Percentiles rank a stretch among this genome's conserved stretches.
These are phyloP conservation scores for Epichloe typhina DNA, from an alignment of 2,329 filamentous ascomycete genomes.

Conservation along the genomic window DNA sequence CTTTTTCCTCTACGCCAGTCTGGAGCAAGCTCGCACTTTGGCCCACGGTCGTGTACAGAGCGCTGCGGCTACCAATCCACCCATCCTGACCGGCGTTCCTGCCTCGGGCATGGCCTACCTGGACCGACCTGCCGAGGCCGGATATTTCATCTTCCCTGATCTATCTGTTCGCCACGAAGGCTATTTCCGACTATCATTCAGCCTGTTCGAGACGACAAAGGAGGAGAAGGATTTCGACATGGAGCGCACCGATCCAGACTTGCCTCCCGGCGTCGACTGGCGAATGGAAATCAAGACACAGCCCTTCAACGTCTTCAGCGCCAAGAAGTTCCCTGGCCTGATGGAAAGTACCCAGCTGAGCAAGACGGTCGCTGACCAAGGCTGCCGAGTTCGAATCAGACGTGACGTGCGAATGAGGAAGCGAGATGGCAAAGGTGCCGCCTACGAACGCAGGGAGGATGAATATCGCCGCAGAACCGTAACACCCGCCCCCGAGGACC, in stretches of 20 bases:
- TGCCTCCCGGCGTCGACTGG: conserved; percentile 55
- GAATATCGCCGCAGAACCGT: conserved; percentile 33
- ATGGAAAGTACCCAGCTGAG: conserved; percentile 81
- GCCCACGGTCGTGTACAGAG: conserved; percentile 65
- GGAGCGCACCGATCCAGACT: conserved; percentile 29
- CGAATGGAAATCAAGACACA: conserved; percentile 80
- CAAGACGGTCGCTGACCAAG: conserved; percentile 87
- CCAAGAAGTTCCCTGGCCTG: conserved; percentile 95
- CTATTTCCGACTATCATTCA: conserved; percentile 81
- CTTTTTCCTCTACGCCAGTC: conserved; percentile 90
- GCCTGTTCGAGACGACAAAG: conserved; percentile 88
- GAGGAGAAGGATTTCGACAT: conserved; percentile 65
- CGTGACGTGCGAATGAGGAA: conserved; percentile 88
- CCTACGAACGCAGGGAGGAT: conserved; percentile 50
- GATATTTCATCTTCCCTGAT: conserved; percentile 97
- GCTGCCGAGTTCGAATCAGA: conserved; percentile 88
- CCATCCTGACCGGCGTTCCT: conserved; percentile 85
- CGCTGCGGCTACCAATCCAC: conserved; percentile 54
- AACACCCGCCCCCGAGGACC: conserved; percentile 22
- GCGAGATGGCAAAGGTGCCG: conserved; percentile 54
- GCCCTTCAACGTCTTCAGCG: conserved; percentile 82
- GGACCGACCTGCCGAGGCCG: conserved; percentile 65
- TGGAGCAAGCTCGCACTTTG: conserved; percentile 74
- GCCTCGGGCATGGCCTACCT: conserved; percentile 94
- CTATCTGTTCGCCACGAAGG: conserved; percentile 92